Evolutionary conservation across 805 yeast species (phyloP).

Genomic region (Suhomyces kilbournensis): DNA sequence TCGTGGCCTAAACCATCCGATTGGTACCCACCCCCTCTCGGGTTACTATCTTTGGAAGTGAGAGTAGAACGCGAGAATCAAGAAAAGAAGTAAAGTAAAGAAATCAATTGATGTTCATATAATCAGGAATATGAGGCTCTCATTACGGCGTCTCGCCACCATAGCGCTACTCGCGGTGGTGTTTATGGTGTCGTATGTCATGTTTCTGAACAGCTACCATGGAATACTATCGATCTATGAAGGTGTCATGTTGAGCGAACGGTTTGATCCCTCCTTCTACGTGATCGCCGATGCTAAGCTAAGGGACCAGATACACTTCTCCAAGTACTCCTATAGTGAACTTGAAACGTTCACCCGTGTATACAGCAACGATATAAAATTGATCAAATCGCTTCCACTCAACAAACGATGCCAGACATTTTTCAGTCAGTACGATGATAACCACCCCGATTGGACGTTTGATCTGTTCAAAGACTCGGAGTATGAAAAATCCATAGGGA

Average conservation of each 20-base stretch:
- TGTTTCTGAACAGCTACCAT: background rate
- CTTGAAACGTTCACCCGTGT: constrained; percentile 16
- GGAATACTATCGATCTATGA: background rate
- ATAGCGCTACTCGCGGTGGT: background rate
- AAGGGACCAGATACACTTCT: constrained; percentile 19
- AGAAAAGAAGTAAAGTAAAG: background rate
- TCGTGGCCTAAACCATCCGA: background rate
- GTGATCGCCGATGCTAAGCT: constrained; percentile 11
- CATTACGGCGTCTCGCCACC: constrained; percentile 3
- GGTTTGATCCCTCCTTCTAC: constrained; percentile 11
- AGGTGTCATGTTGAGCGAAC: constrained; percentile 1
- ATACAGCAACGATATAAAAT: constrained; percentile 3
- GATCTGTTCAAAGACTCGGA: constrained; percentile 1
- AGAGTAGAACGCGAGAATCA: background rate
- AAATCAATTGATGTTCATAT: background rate
- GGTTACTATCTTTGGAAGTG: background rate
- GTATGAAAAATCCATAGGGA: constrained; percentile 20
- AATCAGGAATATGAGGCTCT: constrained; percentile 7
- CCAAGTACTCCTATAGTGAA: constrained; percentile 21
- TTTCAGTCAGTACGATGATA: constrained; percentile 17
- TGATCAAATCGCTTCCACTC: constrained; percentile 11
- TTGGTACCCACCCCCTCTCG: background rate
- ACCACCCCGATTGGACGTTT: constrained; percentile 24
- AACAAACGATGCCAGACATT: constrained; percentile 23
- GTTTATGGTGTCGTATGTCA: background rate